phyloP scores from a whole-genome alignment of 1,284 basidiomycete species.

The Spongiforma sp. region DNA sequence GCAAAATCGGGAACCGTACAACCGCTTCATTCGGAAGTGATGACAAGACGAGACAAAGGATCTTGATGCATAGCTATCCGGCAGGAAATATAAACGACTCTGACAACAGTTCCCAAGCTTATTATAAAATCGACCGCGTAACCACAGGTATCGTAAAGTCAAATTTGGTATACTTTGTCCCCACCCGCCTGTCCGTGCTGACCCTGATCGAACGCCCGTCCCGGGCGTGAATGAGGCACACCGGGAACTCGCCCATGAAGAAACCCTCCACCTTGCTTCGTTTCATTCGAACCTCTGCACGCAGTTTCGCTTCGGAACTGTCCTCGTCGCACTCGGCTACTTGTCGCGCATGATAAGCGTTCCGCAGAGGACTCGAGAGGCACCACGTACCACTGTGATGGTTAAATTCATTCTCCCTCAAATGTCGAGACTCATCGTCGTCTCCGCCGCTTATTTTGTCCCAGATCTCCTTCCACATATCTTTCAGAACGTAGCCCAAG shows the following conservation, averaged over 20 bases:
- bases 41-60: too few relatives aligned
- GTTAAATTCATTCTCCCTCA: not conserved
- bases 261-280: conserved; percentile 23
- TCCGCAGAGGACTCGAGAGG: not conserved
- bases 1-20: too few relatives aligned
- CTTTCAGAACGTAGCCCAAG: conserved; percentile 20
- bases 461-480: not conserved
- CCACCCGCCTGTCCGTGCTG: conserved; percentile 17
- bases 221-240: conserved; percentile 21
- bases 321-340: not conserved
- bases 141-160: conserved; percentile 26
- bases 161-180: conserved; percentile 19
- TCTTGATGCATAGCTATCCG: too few relatives aligned
- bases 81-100: too few relatives aligned
- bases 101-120: too few relatives aligned
- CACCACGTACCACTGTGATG: conserved; percentile 8
- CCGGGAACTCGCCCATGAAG: conserved; percentile 21
- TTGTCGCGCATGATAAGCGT: conserved; percentile 13
- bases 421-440: not conserved
- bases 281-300: conserved; percentile 22
- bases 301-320: conserved; percentile 15
- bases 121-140: conserved; percentile 25
- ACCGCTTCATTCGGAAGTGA: too few relatives aligned
- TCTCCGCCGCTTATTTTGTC: not conserved
- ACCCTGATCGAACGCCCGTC: conserved; percentile 22